phyloP scores from a whole-genome alignment of 495 filamentous ascomycete species.

The Parachaetomium inaequale region DNA sequence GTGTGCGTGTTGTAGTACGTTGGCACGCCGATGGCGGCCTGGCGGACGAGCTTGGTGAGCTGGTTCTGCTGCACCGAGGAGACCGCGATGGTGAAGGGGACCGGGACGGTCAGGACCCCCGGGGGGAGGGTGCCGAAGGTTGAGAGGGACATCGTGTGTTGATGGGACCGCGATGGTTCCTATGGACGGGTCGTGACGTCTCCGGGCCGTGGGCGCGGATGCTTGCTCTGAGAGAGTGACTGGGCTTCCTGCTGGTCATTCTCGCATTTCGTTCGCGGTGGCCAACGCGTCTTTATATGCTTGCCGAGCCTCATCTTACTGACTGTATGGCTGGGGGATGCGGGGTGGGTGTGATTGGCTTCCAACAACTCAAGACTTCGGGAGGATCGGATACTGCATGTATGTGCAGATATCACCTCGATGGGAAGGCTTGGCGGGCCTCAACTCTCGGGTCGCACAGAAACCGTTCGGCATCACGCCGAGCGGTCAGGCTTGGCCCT shows the following conservation, averaged over 20 bases:
- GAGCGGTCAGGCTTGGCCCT: too few relatives aligned
- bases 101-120: too few relatives aligned
- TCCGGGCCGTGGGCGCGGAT: too few relatives aligned
- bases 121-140: background rate
- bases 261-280: too few relatives aligned
- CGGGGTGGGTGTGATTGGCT: background rate
- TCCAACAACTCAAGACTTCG: background rate
- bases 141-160: background rate
- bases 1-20: conserved; percentile 24
- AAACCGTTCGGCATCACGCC: too few relatives aligned
- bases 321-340: background rate
- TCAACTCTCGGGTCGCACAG: too few relatives aligned
- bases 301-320: background rate
- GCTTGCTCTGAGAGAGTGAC: background rate
- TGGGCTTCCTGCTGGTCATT: too few relatives aligned
- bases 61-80: background rate
- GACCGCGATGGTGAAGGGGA: background rate
- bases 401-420: too few relatives aligned
- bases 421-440: too few relatives aligned
- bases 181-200: background rate
- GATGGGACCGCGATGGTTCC: background rate
- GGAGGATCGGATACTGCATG: background rate
- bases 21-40: conserved; percentile 11
- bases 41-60: conserved; percentile 4
- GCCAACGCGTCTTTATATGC: too few relatives aligned